phyloP scores from a whole-genome alignment of 2,329 filamentous ascomycete species.

The Neofusicoccum laricinum region DNA sequence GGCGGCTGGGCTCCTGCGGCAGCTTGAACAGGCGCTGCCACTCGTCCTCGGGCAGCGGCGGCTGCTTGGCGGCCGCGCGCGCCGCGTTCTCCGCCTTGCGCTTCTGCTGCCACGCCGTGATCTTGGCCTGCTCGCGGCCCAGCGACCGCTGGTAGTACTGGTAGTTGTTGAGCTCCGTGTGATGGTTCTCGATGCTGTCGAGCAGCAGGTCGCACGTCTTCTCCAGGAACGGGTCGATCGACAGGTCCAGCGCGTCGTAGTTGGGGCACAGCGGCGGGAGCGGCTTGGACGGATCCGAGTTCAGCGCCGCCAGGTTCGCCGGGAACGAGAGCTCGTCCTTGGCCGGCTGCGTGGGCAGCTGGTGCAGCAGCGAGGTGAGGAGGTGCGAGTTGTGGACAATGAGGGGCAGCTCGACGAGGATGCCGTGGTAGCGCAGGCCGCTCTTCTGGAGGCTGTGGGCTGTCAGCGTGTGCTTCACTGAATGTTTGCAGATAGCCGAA shows the following conservation, averaged over 20 bases:
- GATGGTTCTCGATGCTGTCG: conserved; percentile 95
- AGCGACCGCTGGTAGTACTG: conserved; percentile 95
- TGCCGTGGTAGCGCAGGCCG: conserved; percentile 89
- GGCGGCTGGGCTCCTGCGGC: conserved; percentile 84
- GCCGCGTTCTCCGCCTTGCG: conserved; percentile 92
- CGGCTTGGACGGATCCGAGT: conserved; percentile 58
- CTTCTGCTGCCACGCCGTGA: conserved; percentile 94
- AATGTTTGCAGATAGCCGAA: background rate
- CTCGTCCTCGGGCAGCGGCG: conserved; percentile 89
- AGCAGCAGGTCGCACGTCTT: conserved; percentile 96
- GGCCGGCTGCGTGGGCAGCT: conserved; percentile 69
- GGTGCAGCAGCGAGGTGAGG: conserved; percentile 91
- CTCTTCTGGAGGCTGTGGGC: conserved; percentile 79
- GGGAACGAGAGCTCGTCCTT: conserved; percentile 71
- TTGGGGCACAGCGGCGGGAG: conserved; percentile 75
- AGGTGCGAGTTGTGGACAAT: conserved; percentile 95
- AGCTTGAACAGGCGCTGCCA: conserved; percentile 99
- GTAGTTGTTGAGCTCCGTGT: conserved; percentile 99
- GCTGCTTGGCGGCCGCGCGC: conserved; percentile 80
- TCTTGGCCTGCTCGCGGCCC: conserved; percentile 92
- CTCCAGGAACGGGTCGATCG: conserved; percentile 95
- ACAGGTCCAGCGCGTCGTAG: conserved; percentile 83
- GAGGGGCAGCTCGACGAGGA: conserved; percentile 86
- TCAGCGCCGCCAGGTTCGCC: conserved; percentile 73
- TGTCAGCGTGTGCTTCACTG: background rate